These are phyloP conservation scores for Excoecaria cochinchinensis DNA, from an alignment of 345 rosid species.

Conservation along the genomic window DNA sequence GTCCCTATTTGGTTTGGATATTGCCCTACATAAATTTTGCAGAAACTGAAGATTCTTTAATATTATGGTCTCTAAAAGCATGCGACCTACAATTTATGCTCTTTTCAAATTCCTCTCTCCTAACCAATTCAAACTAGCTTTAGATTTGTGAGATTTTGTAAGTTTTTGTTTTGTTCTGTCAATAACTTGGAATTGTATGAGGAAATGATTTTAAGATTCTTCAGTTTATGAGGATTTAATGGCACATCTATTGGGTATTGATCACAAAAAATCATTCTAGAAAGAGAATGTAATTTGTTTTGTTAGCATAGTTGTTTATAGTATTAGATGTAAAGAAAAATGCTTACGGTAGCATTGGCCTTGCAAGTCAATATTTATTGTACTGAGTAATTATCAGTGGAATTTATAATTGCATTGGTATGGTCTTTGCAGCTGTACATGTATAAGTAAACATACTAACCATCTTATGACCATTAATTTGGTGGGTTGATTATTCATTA, in stretches of 20 bases:
- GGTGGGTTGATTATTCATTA: not conserved
- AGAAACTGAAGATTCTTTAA: not conserved
- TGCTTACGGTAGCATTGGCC: no score
- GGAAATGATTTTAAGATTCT: not conserved
- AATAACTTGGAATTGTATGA: not conserved
- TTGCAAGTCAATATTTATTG: no score
- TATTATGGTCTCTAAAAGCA: not conserved
- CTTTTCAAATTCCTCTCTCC: not conserved
- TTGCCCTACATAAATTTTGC: not conserved
- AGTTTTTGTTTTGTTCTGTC: not conserved
- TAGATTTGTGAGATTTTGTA: not conserved
- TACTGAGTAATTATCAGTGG: not conserved
- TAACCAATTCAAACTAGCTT: not conserved
- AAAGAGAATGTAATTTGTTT: no score
- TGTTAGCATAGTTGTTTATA: no score
- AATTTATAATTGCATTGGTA: no score
- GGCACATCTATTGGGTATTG: not conserved
- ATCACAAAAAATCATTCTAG: no score
- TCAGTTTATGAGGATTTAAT: not conserved
- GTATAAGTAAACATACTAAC: not conserved
- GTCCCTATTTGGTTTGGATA: not conserved
- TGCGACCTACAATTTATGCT: not conserved
- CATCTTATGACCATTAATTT: not conserved
- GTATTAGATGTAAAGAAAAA: no score
- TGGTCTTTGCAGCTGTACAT: not conserved